Evolutionary conservation across 2,329 filamentous ascomycete genomes (phyloP).

Genomic region (Neopestalotiopsis sp.): DNA sequence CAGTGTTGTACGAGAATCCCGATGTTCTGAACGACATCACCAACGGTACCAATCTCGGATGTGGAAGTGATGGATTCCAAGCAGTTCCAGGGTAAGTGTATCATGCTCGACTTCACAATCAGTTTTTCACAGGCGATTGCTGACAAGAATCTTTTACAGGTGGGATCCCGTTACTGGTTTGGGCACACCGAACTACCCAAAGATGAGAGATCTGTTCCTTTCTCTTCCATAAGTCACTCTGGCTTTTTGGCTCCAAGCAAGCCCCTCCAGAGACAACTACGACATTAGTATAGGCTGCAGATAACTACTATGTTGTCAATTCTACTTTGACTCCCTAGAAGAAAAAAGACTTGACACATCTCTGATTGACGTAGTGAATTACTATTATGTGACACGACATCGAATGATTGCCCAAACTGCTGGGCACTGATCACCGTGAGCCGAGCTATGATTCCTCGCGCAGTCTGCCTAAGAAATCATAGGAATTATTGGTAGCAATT

Average conservation of each 20-base stretch:
- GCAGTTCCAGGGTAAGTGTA: constrained; percentile 24
- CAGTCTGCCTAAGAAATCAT: background rate
- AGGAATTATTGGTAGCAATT: no score
- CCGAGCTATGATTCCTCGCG: background rate
- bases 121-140: background rate
- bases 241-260: no score
- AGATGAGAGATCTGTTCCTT: constrained; percentile 30
- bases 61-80: constrained; percentile 31
- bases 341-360: no score
- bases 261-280: no score
- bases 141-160: background rate
- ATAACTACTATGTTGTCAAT: no score
- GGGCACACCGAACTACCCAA: constrained; percentile 32
- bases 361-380: no score
- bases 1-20: constrained; percentile 31
- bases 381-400: no score
- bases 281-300: no score
- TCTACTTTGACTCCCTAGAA: no score
- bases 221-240: constrained; percentile 25
- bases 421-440: no score
- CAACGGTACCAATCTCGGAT: constrained; percentile 31
- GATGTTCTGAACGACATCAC: constrained; percentile 30
- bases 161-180: constrained; percentile 35
- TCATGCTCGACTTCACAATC: background rate
- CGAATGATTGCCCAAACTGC: no score